Evolutionary conservation across 2,329 filamentous ascomycete species (phyloP).

Genomic region (Trichoderma polysporum): DNA sequence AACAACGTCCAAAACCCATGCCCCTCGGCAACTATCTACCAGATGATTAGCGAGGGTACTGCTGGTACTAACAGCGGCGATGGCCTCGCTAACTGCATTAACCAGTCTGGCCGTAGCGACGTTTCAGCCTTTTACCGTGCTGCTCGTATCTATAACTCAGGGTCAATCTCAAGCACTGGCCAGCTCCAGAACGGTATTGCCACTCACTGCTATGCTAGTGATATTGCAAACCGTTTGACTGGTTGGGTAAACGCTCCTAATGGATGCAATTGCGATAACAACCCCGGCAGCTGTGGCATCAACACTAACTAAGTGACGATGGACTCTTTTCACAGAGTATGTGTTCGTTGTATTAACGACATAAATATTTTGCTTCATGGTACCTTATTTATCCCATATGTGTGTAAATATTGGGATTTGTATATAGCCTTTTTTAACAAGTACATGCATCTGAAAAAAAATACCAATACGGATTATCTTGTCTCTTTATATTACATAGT

Average conservation of each 20-base stretch:
- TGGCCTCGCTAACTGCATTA: conserved; percentile 34
- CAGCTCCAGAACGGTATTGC: conserved; percentile 23
- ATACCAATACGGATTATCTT: no score
- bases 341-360: background rate
- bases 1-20: conserved; percentile 29
- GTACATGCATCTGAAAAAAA: background rate
- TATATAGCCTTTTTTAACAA: background rate
- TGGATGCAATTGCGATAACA: conserved; percentile 26
- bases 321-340: background rate
- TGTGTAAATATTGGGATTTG: background rate
- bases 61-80: conserved; percentile 42
- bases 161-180: conserved; percentile 24
- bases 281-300: conserved; percentile 1
- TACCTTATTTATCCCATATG: background rate
- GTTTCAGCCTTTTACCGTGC: conserved; percentile 24
- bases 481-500: no score
- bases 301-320: background rate
- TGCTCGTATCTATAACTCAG: conserved; percentile 27
- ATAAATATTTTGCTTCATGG: background rate
- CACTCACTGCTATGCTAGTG: conserved; percentile 26
- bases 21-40: conserved; percentile 28
- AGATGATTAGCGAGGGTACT: conserved; percentile 43
- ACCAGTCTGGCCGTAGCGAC: conserved; percentile 6
- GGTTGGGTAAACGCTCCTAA: conserved; percentile 26
- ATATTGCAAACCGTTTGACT: conserved; percentile 27